A percentile compares a stretch with the other conserved stretches of the same genome.
These are phyloP conservation scores for Solanum hybrid DNA, from an alignment of 305 asterid species.

Conservation along the genomic window DNA sequence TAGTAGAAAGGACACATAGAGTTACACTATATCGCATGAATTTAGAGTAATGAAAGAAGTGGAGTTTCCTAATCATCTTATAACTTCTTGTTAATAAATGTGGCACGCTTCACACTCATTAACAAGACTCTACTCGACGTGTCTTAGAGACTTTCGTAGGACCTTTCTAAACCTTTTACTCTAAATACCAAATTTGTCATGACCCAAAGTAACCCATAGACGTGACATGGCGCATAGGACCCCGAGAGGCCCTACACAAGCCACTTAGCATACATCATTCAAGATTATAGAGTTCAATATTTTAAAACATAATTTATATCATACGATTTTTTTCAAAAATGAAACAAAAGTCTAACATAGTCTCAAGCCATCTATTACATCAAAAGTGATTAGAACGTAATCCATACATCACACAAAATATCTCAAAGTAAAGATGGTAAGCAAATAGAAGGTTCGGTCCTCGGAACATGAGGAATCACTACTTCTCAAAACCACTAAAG, in stretches of 20 bases:
- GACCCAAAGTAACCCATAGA: neutral
- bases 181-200: neutral
- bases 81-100: neutral
- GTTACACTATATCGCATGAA: neutral
- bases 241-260: neutral
- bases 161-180: neutral
- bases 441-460: neutral
- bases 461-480: neutral
- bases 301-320: neutral
- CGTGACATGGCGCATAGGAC: neutral
- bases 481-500: neutral
- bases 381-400: neutral
- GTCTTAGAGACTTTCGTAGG: neutral
- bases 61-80: neutral
- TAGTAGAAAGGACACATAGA: neutral
- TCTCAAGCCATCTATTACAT: neutral
- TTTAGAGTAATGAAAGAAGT: neutral
- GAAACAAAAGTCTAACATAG: neutral
- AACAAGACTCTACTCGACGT: neutral
- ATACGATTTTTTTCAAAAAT: too few relatives aligned
- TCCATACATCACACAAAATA: neutral
- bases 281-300: neutral
- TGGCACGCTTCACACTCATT: neutral
- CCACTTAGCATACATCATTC: neutral
- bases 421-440: too few relatives aligned